These are phyloP conservation scores for Penicillium tannophilum DNA, from an alignment of 495 filamentous ascomycete species.

Conservation along the genomic window DNA sequence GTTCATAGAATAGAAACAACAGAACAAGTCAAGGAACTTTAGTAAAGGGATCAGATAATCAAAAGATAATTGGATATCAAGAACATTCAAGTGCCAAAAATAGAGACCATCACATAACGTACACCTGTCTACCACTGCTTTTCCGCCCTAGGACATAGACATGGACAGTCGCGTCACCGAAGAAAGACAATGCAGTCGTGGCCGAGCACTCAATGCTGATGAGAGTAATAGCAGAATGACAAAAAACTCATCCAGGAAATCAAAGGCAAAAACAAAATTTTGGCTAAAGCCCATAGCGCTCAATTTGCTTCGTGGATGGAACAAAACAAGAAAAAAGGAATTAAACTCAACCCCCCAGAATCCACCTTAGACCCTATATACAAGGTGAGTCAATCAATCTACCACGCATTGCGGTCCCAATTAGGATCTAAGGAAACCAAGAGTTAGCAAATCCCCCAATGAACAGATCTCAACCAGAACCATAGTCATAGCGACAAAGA, in stretches of 20 bases:
- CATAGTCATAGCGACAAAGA: neutral
- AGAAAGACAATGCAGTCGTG: slow-evolving; percentile 1
- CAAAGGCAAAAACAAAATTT: neutral
- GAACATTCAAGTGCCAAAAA: slow-evolving; percentile 7
- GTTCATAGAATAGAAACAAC: no score
- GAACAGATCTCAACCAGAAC: neutral
- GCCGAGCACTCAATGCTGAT: slow-evolving; percentile 2
- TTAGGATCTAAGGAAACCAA: slow-evolving; percentile 31
- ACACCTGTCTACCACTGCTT: slow-evolving; percentile 16
- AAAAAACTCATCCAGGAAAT: neutral
- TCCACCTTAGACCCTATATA: neutral
- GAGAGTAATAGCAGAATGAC: slow-evolving; percentile 4
- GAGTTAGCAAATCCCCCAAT: slow-evolving; percentile 1
- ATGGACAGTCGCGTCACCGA: neutral
- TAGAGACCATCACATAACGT: slow-evolving; percentile 20
- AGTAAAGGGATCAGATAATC: neutral
- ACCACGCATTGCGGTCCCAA: slow-evolving; percentile 44
- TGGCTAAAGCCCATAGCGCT: slow-evolving; percentile 19
- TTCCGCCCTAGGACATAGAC: slow-evolving; percentile 14
- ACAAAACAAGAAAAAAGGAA: slow-evolving; percentile 10
- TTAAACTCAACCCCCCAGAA: slow-evolving; percentile 2
- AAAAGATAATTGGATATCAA: slow-evolving; percentile 19
- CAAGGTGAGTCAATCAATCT: slow-evolving; percentile 15
- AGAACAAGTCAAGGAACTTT: neutral
- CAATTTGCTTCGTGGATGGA: slow-evolving; percentile 18